These are phyloP conservation scores for Chlamydomonas sp. DNA, from an alignment of 139 green algal genomes.

Conservation along the genomic window DNA sequence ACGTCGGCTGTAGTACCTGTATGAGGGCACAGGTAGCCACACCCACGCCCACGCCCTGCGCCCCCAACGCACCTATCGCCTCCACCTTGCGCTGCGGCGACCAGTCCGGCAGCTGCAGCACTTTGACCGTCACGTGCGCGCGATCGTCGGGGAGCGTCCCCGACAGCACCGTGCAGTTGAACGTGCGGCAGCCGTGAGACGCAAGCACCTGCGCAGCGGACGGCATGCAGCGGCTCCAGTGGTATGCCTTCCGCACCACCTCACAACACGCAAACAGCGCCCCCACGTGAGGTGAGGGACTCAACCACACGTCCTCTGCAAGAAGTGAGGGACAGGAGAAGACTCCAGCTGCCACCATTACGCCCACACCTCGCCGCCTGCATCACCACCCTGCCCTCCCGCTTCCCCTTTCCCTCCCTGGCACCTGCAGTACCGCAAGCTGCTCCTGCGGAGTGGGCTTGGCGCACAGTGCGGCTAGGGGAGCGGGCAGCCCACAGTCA, in stretches of 20 bases:
- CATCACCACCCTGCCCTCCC: not conserved
- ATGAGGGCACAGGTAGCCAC: too few relatives aligned
- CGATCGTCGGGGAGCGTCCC: constrained; percentile 1
- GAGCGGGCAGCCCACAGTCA: constrained; percentile 18
- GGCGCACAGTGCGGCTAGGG: constrained; percentile 19
- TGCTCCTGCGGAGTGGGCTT: constrained; percentile 18
- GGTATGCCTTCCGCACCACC: not conserved
- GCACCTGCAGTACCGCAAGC: constrained; percentile 14
- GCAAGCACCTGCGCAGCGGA: not conserved
- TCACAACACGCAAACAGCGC: too few relatives aligned
- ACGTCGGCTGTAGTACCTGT: too few relatives aligned
- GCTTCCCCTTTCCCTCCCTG: too few relatives aligned
- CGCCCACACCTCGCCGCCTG: not conserved
- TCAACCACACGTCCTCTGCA: too few relatives aligned
- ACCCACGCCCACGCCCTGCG: too few relatives aligned
- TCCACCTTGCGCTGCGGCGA: not conserved
- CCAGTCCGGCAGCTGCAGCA: constrained; percentile 20
- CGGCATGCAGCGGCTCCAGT: not conserved
- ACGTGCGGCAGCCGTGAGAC: constrained; percentile 9
- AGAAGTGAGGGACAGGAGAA: too few relatives aligned
- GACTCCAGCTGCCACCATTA: too few relatives aligned
- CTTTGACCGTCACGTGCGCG: constrained; percentile 12
- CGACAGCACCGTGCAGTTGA: constrained; percentile 2
- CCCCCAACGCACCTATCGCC: constrained; percentile 1
- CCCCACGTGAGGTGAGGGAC: too few relatives aligned